Percentiles rank a stretch among this genome's conserved stretches.
These are phyloP conservation scores for Talinum fruticosum DNA, from an alignment of 148 eudicot genomes.

Conservation along the genomic window DNA sequence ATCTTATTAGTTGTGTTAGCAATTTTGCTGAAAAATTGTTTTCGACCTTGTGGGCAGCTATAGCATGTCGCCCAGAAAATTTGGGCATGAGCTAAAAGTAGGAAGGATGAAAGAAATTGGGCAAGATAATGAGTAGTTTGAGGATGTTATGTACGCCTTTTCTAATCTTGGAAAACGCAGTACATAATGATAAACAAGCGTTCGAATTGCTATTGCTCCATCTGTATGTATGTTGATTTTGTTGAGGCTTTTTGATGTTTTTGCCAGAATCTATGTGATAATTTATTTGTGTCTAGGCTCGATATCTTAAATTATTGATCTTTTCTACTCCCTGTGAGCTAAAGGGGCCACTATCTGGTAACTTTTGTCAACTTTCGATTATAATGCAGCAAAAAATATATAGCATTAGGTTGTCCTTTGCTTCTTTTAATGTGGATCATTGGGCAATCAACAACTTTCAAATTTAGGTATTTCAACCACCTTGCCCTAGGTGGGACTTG, in stretches of 20 bases:
- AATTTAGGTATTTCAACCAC: too few species aligned
- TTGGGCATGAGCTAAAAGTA: background rate
- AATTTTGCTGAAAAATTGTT: constrained; percentile 11
- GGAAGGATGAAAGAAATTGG: background rate
- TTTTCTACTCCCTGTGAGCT: background rate
- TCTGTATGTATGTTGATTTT: background rate
- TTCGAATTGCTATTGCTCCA: background rate
- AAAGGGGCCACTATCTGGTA: background rate
- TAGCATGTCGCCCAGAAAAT: background rate
- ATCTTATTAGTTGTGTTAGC: background rate
- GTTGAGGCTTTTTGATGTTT: background rate
- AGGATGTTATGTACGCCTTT: too few species aligned
- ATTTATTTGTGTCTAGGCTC: background rate
- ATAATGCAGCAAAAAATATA: background rate
- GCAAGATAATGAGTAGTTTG: too few species aligned
- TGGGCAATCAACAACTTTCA: background rate
- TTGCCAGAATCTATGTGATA: background rate
- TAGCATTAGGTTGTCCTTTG: background rate
- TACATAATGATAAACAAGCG: background rate
- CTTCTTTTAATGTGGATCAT: background rate
- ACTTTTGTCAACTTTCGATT: background rate
- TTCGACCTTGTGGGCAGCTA: background rate
- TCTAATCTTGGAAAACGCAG: too few species aligned
- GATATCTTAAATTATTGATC: background rate
- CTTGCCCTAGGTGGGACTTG: background rate